Evolutionary conservation across 1,284 basidiomycete genomes (phyloP), one percentile per base, ranked within the genome.

Genomic region (Leccinum fuscescens): DNA sequence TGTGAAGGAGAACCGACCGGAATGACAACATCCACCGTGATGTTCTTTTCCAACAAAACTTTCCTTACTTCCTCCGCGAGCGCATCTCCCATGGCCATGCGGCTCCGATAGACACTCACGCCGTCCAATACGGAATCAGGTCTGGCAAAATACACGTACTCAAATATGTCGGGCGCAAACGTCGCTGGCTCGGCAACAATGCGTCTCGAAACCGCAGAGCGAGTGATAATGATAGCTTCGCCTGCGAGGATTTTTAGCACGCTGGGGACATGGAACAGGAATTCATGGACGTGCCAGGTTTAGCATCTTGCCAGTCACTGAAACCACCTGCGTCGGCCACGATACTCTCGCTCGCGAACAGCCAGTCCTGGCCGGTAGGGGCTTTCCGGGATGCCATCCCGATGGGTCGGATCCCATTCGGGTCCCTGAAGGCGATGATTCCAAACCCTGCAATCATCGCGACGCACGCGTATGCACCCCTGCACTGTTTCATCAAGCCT

Each of bases 401-500:
- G 24, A 95, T 80, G 1, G 96, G 97, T 39, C 96, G 86, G 67
- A 99, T 98, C 59, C 96, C 96, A 74, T 98, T 98, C n/a, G 96
- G 97, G 76, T 99, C 97, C 64, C 97, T 85, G 82, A 99, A 99
- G 0, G 93, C 97, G 71, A 99, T 96, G 67, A 99, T 91, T 6
- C 97, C 97, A 76, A 99, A 99, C 46, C 97, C 97, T 49, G 97
- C 97, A 42, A 99, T 85, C 96, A 99, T 98, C 27, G 93, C 95
- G 20, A 96, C 90, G 73, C 96, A 98, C 1, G 96, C 96, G 77
- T 98, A 99, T 3, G 93, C 96, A 60, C 97, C 97, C 70, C 85
- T 90, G 72, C 88, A 90, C 67, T 94, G 88, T 62, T 84, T 79
- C 92, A 97, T 98, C 74, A 98, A 83, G 31, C 89, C 90, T 27